Percentiles rank a stretch among this genome's conserved stretches.
phyloP scores from a whole-genome alignment of 192 early-diverging fungal genomes.

The Thoreauomyces humboldtii region DNA sequence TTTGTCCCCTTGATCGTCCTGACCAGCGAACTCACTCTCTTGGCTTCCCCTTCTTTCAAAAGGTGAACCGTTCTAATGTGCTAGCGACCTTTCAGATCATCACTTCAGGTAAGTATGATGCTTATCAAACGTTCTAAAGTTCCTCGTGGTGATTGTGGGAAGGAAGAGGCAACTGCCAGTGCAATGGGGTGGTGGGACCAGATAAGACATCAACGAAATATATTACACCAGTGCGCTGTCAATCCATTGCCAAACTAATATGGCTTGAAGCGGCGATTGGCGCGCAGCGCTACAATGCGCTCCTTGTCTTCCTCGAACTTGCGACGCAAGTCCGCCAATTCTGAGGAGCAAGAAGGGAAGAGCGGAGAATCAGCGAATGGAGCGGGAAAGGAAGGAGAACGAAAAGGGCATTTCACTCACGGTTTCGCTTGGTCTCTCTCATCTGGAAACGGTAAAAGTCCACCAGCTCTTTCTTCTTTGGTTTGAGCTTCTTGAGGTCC shows the following conservation, averaged over 20 bases:
- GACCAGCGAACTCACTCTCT: too few species aligned
- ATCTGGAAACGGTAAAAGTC: conserved; percentile 98
- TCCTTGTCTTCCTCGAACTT: conserved; percentile 93
- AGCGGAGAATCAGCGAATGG: background rate
- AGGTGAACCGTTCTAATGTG: too few species aligned
- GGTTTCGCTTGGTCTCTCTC: conserved; percentile 84
- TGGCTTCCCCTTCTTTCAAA: too few species aligned
- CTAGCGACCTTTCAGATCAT: too few species aligned
- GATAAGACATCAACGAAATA: too few species aligned
- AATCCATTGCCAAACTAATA: conserved; percentile 50
- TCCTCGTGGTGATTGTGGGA: too few species aligned
- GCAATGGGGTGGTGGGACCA: too few species aligned
- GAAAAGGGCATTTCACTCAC: conserved; percentile 45
- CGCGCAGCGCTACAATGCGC: conserved; percentile 76
- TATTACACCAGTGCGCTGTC: background rate
- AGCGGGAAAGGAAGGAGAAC: background rate
- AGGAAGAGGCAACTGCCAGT: too few species aligned
- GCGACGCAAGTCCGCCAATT: conserved; percentile 81
- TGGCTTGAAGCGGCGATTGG: conserved; percentile 78
- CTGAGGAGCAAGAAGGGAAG: conserved; percentile 40
- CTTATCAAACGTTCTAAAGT: too few species aligned
- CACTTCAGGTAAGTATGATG: too few species aligned
- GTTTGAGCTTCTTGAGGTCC: conserved; percentile 55
- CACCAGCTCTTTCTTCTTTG: conserved; percentile 76
- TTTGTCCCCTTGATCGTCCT: too few species aligned